phyloP scores from a whole-genome alignment of 768 basidiomycete species.

The Mycena venus region DNA sequence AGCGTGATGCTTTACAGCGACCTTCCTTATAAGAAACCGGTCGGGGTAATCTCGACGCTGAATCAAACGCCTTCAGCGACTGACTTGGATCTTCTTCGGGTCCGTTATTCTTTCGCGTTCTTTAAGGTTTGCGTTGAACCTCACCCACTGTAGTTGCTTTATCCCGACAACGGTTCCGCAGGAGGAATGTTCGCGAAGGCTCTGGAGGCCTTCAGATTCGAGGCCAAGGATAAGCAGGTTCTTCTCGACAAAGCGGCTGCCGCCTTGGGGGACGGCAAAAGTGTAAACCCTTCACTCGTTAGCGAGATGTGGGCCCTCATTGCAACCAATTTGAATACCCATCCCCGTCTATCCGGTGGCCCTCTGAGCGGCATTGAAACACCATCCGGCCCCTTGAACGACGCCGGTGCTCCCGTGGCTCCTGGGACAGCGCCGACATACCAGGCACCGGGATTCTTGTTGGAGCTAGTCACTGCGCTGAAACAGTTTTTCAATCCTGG shows the following conservation, averaged over 20 bases:
- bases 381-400: not conserved
- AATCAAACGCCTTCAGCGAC: not conserved
- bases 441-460: not conserved
- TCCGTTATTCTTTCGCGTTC: not conserved
- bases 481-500: constrained; percentile 38
- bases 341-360: not conserved
- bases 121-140: not conserved
- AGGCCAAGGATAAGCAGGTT: not conserved
- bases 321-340: not conserved
- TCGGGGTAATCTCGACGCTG: not conserved
- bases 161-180: constrained; percentile 4
- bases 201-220: not conserved
- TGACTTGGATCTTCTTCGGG: constrained; percentile 9
- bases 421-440: not conserved
- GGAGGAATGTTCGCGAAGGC: not conserved
- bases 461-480: not conserved
- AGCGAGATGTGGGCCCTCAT: not conserved
- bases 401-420: not conserved
- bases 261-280: not conserved
- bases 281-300: not conserved
- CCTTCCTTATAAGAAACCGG: not conserved
- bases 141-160: constrained; percentile 1
- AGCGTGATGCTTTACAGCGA: constrained; percentile 18
- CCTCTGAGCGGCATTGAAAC: not conserved
- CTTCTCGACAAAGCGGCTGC: not conserved